Evolutionary conservation across 192 early-diverging fungal species (phyloP).

Genomic region (Podila epigama): DNA sequence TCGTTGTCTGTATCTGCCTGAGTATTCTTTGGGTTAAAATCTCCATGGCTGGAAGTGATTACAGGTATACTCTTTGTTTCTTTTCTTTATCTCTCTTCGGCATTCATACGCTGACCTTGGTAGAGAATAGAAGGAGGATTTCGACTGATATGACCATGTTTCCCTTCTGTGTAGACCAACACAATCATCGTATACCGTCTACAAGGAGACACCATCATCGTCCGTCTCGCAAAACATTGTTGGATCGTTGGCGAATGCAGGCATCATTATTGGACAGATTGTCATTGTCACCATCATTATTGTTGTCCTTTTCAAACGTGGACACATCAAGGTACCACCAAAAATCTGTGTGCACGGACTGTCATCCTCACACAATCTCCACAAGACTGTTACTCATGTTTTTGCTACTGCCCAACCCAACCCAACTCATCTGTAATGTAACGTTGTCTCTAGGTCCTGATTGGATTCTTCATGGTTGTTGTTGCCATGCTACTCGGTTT

Average conservation of each 20-base stretch:
- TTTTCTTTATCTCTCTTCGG: too few species aligned
- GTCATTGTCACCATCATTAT: slow-evolving; percentile 82
- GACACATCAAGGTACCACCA: slow-evolving; percentile 72
- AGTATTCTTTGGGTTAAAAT: slow-evolving; percentile 89
- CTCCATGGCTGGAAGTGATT: slow-evolving; percentile 62
- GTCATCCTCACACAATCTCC: not conserved
- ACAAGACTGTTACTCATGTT: too few species aligned
- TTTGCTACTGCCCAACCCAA: too few species aligned
- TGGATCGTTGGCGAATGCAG: slow-evolving; percentile 62
- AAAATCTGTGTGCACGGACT: not conserved
- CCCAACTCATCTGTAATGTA: too few species aligned
- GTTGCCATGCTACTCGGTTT: slow-evolving; percentile 75
- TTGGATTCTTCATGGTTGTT: slow-evolving; percentile 77
- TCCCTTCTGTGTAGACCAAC: slow-evolving; percentile 20
- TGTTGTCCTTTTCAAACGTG: slow-evolving; percentile 76
- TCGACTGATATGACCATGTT: too few species aligned
- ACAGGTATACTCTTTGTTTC: too few species aligned
- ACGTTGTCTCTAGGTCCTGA: too few species aligned
- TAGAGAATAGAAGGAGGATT: not conserved
- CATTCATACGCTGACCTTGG: not conserved
- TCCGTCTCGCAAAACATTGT: slow-evolving; percentile 34
- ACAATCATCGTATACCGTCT: slow-evolving; percentile 36
- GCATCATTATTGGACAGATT: slow-evolving; percentile 79
- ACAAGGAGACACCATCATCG: slow-evolving; percentile 26
- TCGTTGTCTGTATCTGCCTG: slow-evolving; percentile 77